Conservation (phyloP, 2,329 filamentous ascomycete genomes). For the Tolypocladium ophioglossoides region DNA sequence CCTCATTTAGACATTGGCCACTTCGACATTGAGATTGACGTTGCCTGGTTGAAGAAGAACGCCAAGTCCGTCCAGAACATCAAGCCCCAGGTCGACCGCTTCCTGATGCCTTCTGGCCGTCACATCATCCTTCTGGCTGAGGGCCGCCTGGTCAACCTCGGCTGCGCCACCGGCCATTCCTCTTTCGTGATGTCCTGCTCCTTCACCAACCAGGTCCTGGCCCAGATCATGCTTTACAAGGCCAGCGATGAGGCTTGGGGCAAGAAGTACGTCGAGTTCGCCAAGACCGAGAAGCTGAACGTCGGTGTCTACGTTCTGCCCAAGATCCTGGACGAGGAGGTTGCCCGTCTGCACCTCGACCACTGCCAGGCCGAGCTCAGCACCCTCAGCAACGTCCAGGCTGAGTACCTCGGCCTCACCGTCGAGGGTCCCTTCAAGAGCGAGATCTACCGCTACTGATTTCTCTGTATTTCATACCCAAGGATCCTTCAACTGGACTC, state of each 20-base stretch:
- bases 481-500: slow-evolving; percentile 29
- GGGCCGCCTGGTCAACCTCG: slow-evolving; percentile 97
- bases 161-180: slow-evolving; percentile 97
- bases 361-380: slow-evolving; percentile 94
- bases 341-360: slow-evolving; percentile 82
- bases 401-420: slow-evolving; percentile 85
- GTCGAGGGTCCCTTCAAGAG: slow-evolving; percentile 90
- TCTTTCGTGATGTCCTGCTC: slow-evolving; percentile 99
- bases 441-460: slow-evolving; percentile 56
- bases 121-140: slow-evolving; percentile 98
- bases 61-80: slow-evolving; percentile 91
- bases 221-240: slow-evolving; percentile 98
- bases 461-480: slow-evolving; percentile 21
- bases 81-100: slow-evolving; percentile 99
- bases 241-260: slow-evolving; percentile 75
- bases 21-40: slow-evolving; percentile 99
- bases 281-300: slow-evolving; percentile 80
- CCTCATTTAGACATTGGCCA: slow-evolving; percentile 70
- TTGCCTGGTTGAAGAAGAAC: slow-evolving; percentile 98
- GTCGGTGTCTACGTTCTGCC: slow-evolving; percentile 88
- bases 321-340: slow-evolving; percentile 99
- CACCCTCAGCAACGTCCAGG: slow-evolving; percentile 74
- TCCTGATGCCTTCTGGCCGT: slow-evolving; percentile 82
- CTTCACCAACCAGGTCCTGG: slow-evolving; percentile 99
- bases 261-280: slow-evolving; percentile 94